Evolutionary conservation across 495 filamentous ascomycete species (phyloP).

Genomic region (Acidomyces sp.): DNA sequence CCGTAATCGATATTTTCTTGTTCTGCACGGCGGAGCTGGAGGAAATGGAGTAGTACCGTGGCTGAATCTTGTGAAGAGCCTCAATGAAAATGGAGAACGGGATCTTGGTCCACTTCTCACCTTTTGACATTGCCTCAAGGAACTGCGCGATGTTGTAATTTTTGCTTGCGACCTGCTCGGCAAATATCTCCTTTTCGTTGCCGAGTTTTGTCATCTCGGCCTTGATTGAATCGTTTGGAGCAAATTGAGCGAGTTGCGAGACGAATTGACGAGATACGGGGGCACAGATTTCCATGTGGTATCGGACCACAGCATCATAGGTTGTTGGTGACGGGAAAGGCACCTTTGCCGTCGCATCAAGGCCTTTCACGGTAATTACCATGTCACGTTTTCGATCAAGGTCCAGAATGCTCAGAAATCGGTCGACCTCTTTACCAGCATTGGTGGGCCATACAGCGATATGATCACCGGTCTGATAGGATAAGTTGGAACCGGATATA

Average conservation of each 20-base stretch:
- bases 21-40: constrained; percentile 91
- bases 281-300: constrained; percentile 94
- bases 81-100: constrained; percentile 95
- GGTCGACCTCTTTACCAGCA: constrained; percentile 79
- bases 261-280: constrained; percentile 95
- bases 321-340: constrained; percentile 96
- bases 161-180: constrained; percentile 66
- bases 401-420: constrained; percentile 69
- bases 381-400: constrained; percentile 62
- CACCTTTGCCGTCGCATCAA: constrained; percentile 92
- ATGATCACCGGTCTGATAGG: constrained; percentile 94
- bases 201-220: constrained; percentile 79
- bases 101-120: constrained; percentile 63
- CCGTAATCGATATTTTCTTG: constrained; percentile 85
- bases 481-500: constrained; percentile 70
- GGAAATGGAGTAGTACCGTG: constrained; percentile 98
- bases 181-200: constrained; percentile 91
- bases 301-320: constrained; percentile 84
- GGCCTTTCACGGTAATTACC: constrained; percentile 80
- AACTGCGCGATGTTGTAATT: constrained; percentile 85
- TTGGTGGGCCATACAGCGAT: constrained; percentile 97
- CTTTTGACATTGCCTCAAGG: constrained; percentile 56
- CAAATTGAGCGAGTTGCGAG: constrained; percentile 73
- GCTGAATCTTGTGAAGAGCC: constrained; percentile 85
- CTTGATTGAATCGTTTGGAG: constrained; percentile 71